A percentile compares a stretch with the other conserved stretches of the same genome.
Conservation (phyloP, 352 stramenopile genomes). For the Globisporangium mamillatum region DNA sequence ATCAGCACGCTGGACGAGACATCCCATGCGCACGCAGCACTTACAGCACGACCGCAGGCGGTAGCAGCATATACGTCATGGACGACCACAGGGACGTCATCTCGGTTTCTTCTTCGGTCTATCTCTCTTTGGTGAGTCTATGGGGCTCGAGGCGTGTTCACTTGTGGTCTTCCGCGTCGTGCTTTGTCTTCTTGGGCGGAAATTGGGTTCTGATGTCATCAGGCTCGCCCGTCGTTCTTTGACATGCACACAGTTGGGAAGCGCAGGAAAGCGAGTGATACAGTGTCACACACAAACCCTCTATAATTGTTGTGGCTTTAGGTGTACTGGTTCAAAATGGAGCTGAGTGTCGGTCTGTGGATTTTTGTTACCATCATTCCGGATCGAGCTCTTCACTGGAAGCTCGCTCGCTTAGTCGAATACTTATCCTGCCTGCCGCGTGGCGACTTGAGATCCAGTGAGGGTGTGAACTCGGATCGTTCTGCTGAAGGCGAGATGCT, state of each 20-base stretch:
- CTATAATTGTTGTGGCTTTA: not conserved
- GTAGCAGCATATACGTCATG: conserved; percentile 75
- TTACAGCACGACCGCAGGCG: conserved; percentile 75
- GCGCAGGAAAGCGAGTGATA: not conserved
- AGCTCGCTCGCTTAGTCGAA: conserved; percentile 1
- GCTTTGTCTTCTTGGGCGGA: not conserved
- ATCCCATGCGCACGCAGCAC: conserved; percentile 5
- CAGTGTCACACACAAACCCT: not conserved
- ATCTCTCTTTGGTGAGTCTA: not conserved
- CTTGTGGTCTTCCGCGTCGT: not conserved
- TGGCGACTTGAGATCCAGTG: not conserved
- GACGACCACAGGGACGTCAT: conserved; percentile 76
- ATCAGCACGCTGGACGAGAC: too few species aligned
- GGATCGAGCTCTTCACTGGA: not conserved
- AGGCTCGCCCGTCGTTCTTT: not conserved
- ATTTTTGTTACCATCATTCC: conserved; percentile 16
- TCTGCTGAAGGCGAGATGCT: not conserved
- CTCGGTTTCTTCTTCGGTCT: not conserved
- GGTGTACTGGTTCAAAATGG: not conserved
- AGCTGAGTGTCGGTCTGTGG: conserved; percentile 12
- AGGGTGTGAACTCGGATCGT: not conserved
- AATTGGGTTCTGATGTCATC: conserved; percentile 7
- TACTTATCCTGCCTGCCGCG: not conserved
- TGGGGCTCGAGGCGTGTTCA: not conserved
- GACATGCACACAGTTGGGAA: conserved; percentile 2